Base-by-base conservation (phyloP, 2,329 filamentous ascomycete genomes). In the Beauveria bassiana region DNA sequence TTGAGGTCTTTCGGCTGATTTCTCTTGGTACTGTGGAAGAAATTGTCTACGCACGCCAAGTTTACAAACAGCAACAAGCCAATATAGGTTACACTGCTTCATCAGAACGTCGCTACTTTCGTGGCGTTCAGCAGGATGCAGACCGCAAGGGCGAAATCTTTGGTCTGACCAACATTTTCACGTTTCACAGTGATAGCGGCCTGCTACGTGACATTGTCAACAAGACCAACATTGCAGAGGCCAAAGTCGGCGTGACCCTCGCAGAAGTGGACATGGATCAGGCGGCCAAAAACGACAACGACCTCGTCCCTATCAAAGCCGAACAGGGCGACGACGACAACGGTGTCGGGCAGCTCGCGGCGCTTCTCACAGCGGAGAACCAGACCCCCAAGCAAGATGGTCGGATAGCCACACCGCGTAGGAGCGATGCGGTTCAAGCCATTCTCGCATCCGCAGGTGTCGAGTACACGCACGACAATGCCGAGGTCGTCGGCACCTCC, bases 61-160 rank as follows among this genome's bases (percentile, higher is more conserved):
- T 99, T 45, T 99, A 99, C 81, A 99, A 99, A 73, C 95, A 99
- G 71, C 95, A 99, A 70, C 95, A 98, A 75, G 93, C 95, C 28
- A 98, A 97, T 69, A 98, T 99, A 62, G 95, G 91, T 1, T 98
- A 99, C 74, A 96, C 88, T 40, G 95, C 95, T 0, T 96, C 91
- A 0, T 89, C 87, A 5, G 95, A 99, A 73, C 86, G 95, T 3
- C 86, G 95, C 1, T 99, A 99, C 73, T 99, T 99, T 78, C 92
- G 89, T 66, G 95, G 95, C 46, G 91, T 98, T 0, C 93, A 97
- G 74, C 88, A 96, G 64, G 85, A 91, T 66, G 85, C 85, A 26
- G 84, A 85, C 31, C 86, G 93, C 65, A 93, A 93, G 67, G 95
- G 95, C 18, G 95, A 99, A 72, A 91, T 99, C 24, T 99, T 99